A percentile compares a stretch with the other conserved stretches of the same genome.
Conservation (phyloP, 768 basidiomycete genomes). For the Phlebiopsis flavidoalba region DNA sequence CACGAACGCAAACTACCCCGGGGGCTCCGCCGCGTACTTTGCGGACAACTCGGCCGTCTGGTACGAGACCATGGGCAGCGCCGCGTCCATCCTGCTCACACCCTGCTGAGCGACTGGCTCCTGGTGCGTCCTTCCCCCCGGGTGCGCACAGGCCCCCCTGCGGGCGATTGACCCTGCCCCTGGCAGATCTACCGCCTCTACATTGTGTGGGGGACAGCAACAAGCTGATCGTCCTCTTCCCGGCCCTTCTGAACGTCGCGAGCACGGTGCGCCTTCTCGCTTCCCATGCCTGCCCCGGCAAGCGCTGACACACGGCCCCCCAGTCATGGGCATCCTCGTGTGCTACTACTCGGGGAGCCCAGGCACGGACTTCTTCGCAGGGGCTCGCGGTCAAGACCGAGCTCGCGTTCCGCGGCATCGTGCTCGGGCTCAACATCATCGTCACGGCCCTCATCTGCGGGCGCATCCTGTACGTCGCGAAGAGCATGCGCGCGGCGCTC, state of each 20-base stretch:
- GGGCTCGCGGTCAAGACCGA: constrained; percentile 34
- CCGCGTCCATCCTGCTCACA: constrained; percentile 17
- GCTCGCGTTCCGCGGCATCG: constrained; percentile 34
- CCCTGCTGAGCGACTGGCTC: constrained; percentile 22
- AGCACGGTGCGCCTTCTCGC: constrained; percentile 13
- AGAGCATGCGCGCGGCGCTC: constrained; percentile 24
- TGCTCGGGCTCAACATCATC: constrained; percentile 37
- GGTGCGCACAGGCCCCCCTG: neutral
- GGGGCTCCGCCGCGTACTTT: constrained; percentile 20
- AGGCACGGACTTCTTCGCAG: constrained; percentile 33
- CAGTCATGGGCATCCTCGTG: constrained; percentile 33
- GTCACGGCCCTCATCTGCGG: constrained; percentile 33
- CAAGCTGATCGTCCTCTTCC: constrained; percentile 16
- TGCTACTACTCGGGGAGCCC: constrained; percentile 33
- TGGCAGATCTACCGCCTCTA: constrained; percentile 20
- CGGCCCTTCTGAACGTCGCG: constrained; percentile 17
- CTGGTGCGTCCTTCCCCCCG: constrained; percentile 20
- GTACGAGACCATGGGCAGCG: constrained; percentile 22
- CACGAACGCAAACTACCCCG: constrained; percentile 17
- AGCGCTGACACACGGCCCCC: neutral
- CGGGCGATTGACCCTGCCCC: neutral
- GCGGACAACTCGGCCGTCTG: constrained; percentile 13
- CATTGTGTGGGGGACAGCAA: constrained; percentile 22
- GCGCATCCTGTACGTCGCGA: constrained; percentile 31
- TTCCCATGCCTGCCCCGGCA: neutral